phyloP scores from a whole-genome alignment of 2,329 filamentous ascomycete species.

The Alternaria dauci region DNA sequence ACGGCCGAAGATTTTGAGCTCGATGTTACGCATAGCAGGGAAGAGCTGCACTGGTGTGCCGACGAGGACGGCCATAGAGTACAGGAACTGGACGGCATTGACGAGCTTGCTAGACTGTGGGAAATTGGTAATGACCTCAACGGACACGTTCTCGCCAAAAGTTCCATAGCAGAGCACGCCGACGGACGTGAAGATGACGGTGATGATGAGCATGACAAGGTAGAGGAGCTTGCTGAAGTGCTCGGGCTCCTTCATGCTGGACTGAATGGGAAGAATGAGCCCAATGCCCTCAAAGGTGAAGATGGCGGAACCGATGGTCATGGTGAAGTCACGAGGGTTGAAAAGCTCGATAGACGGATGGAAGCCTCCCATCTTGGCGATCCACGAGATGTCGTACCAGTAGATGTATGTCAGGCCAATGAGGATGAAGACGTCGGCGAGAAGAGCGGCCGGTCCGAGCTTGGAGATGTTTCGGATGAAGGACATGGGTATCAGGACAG shows the following conservation, averaged over 20 bases:
- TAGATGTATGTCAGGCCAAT: slow-evolving; percentile 77
- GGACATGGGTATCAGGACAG: slow-evolving; percentile 70
- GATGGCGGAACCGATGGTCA: slow-evolving; percentile 76
- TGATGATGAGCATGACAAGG: slow-evolving; percentile 76
- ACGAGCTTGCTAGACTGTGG: slow-evolving; percentile 75
- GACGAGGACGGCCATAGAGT: slow-evolving; percentile 76
- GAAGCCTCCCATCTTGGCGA: slow-evolving; percentile 64
- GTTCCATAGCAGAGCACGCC: slow-evolving; percentile 78
- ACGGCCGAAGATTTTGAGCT: slow-evolving; percentile 72
- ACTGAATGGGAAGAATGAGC: slow-evolving; percentile 78
- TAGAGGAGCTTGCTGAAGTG: slow-evolving; percentile 72
- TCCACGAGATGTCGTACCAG: slow-evolving; percentile 69
- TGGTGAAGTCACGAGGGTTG: slow-evolving; percentile 72
- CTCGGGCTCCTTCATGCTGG: slow-evolving; percentile 75
- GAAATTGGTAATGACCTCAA: slow-evolving; percentile 79
- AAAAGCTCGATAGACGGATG: slow-evolving; percentile 71
- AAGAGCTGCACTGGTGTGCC: slow-evolving; percentile 79
- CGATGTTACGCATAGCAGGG: slow-evolving; percentile 75
- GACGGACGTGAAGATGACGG: slow-evolving; percentile 74
- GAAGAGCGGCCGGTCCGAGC: slow-evolving; percentile 71
- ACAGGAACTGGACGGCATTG: slow-evolving; percentile 78
- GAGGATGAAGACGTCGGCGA: slow-evolving; percentile 76
- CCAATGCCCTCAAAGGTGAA: slow-evolving; percentile 84
- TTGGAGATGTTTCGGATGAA: slow-evolving; percentile 80
- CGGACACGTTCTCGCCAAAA: slow-evolving; percentile 72